These are phyloP conservation scores for Pycnococcus provasolii DNA, from an alignment of 139 green algal genomes.

Conservation along the genomic window DNA sequence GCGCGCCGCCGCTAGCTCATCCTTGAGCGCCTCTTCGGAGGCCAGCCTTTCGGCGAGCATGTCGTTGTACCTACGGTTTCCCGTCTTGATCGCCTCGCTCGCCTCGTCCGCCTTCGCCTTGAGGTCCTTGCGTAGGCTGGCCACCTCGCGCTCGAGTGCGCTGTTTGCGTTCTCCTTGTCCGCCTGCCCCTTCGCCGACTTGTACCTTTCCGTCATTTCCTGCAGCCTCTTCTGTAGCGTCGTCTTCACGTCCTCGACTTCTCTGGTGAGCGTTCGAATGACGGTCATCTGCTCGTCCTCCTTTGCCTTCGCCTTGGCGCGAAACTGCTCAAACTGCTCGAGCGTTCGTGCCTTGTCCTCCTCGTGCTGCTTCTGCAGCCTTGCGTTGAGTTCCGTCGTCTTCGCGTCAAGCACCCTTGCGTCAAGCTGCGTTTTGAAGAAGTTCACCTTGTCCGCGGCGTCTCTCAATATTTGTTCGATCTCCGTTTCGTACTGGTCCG, in stretches of 20 bases:
- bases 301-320: conserved; percentile 1
- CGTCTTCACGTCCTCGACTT: neutral
- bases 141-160: neutral
- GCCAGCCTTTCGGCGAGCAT: conserved; percentile 46
- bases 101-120: conserved; percentile 1
- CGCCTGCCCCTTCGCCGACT: neutral
- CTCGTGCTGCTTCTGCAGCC: conserved; percentile 17
- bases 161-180: conserved; percentile 1
- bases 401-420: conserved; percentile 3
- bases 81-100: conserved; percentile 35
- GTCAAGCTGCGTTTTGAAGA: conserved; percentile 46
- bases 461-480: conserved; percentile 52
- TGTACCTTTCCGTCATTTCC: neutral
- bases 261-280: neutral
- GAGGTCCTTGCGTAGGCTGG: neutral
- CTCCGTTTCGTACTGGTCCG: conserved; percentile 57
- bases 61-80: conserved; percentile 47
- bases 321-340: conserved; percentile 18
- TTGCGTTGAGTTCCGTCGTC: conserved; percentile 23
- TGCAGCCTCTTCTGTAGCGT: neutral
- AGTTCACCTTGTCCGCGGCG: conserved; percentile 42
- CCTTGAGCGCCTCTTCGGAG: conserved; percentile 30
- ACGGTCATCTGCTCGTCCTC: neutral
- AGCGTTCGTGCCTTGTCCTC: conserved; percentile 18
- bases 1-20: conserved; percentile 2